Evolutionary conservation across 176 grass and related monocot genomes (phyloP).

Genomic region (Raddia guianensis): DNA sequence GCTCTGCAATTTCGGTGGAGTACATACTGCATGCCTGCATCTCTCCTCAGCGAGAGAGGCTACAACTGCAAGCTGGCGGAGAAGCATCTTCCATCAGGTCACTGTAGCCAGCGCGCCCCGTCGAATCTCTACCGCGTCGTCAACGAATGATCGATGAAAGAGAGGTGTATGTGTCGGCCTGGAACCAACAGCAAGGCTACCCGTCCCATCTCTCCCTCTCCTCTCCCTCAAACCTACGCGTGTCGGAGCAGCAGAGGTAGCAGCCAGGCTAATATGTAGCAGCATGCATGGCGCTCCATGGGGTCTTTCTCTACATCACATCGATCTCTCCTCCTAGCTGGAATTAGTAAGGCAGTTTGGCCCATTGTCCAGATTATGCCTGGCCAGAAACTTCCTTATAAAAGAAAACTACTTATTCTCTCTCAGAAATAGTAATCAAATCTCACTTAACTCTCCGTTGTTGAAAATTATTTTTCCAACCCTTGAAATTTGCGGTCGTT

Average conservation of each 20-base stretch:
- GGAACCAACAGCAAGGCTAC: slow-evolving; percentile 7
- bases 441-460: no score
- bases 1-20: background rate
- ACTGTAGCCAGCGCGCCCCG: background rate
- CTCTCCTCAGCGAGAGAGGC: background rate
- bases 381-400: no score
- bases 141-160: background rate
- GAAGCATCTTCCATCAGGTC: slow-evolving; percentile 6
- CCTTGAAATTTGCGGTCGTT: no score
- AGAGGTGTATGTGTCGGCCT: slow-evolving; percentile 29
- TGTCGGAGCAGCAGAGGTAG: background rate
- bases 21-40: background rate
- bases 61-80: background rate
- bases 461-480: no score
- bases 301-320: background rate
- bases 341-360: background rate
- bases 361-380: no score
- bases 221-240: background rate
- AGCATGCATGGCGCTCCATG: background rate
- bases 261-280: slow-evolving; percentile 1
- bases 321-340: background rate
- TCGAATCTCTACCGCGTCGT: slow-evolving; percentile 35
- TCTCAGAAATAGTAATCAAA: no score
- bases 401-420: no score
- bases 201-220: slow-evolving; percentile 16